Percentiles rank a stretch among this genome's conserved stretches.
Conservation (phyloP, 768 basidiomycete genomes). For the Termitomyces sp. region DNA sequence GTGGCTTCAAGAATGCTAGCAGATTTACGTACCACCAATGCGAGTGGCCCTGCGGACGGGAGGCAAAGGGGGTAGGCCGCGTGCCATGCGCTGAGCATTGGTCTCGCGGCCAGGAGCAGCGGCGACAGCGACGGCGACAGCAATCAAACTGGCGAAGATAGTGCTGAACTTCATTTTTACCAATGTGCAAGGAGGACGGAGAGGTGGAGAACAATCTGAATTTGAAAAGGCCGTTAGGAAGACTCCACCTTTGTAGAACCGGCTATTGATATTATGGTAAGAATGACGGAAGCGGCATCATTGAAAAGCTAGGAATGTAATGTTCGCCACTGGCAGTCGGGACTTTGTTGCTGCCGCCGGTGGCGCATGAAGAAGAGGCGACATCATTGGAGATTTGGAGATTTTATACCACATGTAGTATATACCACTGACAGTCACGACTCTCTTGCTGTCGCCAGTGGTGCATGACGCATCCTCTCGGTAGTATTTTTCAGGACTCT, state of each 20-base stretch:
- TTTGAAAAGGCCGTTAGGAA: no score
- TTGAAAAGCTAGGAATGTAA: conserved; percentile 10
- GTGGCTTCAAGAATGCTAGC: no score
- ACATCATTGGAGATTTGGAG: no score
- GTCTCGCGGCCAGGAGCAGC: conserved; percentile 33
- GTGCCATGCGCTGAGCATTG: conserved; percentile 47
- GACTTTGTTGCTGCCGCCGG: background rate
- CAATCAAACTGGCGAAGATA: conserved; percentile 32
- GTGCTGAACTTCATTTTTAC: conserved; percentile 35
- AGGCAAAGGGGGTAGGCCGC: conserved; percentile 42
- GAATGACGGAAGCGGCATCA: background rate
- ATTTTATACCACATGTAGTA: no score
- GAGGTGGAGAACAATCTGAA: no score
- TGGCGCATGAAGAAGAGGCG: conserved; percentile 8
- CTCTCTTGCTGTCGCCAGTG: no score
- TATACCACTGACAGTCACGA: no score
- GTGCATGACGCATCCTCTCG: no score
- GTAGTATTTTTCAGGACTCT: no score
- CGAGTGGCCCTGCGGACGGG: conserved; percentile 34
- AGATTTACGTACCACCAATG: conserved; percentile 22
- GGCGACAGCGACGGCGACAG: conserved; percentile 27
- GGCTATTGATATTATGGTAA: no score
- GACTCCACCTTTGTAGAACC: no score
- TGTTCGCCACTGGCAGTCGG: background rate
- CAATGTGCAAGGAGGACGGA: conserved; percentile 5